A percentile compares a stretch with the other conserved stretches of the same genome.
These are phyloP conservation scores for Tolypocladium ovalisporum DNA, from an alignment of 2,329 filamentous ascomycete species.

Conservation along the genomic window DNA sequence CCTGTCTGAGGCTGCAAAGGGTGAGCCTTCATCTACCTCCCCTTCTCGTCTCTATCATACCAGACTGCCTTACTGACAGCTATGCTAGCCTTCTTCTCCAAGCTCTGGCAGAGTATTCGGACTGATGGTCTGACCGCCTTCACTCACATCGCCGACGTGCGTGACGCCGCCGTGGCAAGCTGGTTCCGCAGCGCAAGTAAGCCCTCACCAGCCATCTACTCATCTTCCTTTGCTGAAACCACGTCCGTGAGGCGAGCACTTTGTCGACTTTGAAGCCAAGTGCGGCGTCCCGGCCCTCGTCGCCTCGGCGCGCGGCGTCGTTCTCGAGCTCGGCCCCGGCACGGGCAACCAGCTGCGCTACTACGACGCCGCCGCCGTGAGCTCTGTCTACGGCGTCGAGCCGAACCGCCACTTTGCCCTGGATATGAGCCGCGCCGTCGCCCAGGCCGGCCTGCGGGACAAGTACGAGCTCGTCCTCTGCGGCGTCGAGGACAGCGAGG, in stretches of 20 bases:
- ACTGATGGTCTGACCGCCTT: background rate
- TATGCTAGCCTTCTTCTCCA: background rate
- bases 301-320: conserved; percentile 13
- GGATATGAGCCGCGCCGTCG: conserved; percentile 17
- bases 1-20: background rate
- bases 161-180: background rate
- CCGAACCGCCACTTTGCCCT: conserved; percentile 23
- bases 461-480: conserved; percentile 26
- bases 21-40: background rate
- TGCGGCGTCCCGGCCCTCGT: background rate
- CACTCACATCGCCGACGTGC: background rate
- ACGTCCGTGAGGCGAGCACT: background rate
- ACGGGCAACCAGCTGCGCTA: conserved; percentile 30
- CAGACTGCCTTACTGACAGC: background rate
- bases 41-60: background rate
- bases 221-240: background rate
- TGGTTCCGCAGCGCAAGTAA: background rate
- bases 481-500: conserved; percentile 26
- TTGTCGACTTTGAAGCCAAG: background rate
- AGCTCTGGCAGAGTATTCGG: background rate
- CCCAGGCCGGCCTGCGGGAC: conserved; percentile 16
- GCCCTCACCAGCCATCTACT: too few species aligned
- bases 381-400: conserved; percentile 27
- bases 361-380: conserved; percentile 20
- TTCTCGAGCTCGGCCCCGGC: conserved; percentile 34